These are phyloP conservation scores for Picea abies DNA, from an alignment of 83 land plant genomes.

Conservation along the genomic window DNA sequence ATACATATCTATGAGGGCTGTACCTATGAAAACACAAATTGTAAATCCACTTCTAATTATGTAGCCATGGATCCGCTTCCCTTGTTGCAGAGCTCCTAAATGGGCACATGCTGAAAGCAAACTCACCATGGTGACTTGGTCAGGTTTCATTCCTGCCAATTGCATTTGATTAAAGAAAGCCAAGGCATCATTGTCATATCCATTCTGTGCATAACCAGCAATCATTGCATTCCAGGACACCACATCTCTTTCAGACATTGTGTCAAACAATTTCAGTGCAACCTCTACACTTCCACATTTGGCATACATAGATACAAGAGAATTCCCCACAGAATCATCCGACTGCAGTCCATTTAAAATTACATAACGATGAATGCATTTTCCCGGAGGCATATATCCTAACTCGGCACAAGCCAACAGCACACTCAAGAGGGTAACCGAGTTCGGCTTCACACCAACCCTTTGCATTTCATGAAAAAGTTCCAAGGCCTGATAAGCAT, in stretches of 20 bases:
- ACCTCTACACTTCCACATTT: slow-evolving; percentile 20
- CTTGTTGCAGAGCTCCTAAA: slow-evolving; percentile 37
- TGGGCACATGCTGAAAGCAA: slow-evolving; percentile 58
- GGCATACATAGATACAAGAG: slow-evolving; percentile 49
- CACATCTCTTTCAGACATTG: slow-evolving; percentile 42
- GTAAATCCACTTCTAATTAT: slow-evolving; percentile 31
- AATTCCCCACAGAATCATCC: slow-evolving; percentile 47
- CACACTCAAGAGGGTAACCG: slow-evolving; percentile 17
- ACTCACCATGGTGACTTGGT: slow-evolving; percentile 32
- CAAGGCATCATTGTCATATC: slow-evolving; percentile 37
- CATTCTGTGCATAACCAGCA: slow-evolving; percentile 52
- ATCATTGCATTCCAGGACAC: slow-evolving; percentile 74
- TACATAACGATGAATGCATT: slow-evolving; percentile 40
- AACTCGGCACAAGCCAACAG: slow-evolving; percentile 39
- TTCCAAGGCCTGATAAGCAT: slow-evolving; percentile 18
- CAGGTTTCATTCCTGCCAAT: slow-evolving; percentile 23
- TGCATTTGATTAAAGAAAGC: slow-evolving; percentile 39
- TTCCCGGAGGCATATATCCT: slow-evolving; percentile 26
- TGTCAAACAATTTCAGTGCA: slow-evolving; percentile 45
- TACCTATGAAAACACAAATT: slow-evolving; percentile 45
- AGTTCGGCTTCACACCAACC: not conserved
- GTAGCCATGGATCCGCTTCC: slow-evolving; percentile 41
- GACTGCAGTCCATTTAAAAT: slow-evolving; percentile 32
- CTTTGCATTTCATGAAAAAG: slow-evolving; percentile 22
- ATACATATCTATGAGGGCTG: slow-evolving; percentile 53